Evolutionary conservation across 1,284 basidiomycete genomes (phyloP), one percentile per base, ranked within the genome.

Genomic region (Trametes polyzona): DNA sequence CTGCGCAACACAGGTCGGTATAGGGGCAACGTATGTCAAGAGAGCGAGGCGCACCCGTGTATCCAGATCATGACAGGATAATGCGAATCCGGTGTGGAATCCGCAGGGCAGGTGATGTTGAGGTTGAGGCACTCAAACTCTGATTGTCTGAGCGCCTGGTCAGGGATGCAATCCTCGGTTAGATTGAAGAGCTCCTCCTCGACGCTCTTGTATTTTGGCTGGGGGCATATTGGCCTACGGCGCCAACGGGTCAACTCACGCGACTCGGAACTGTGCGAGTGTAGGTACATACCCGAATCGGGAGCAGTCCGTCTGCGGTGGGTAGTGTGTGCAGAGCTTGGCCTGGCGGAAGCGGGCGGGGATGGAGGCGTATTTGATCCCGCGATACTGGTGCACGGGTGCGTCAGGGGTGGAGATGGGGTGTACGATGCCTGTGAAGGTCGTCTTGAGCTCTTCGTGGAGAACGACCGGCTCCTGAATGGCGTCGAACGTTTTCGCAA

Each of bases 1-100:
- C 88, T 90, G 63, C 29, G 49, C 48, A 50, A 55, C 33, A 49
- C 37, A 17, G 53, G 54, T 49, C 41, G 30, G 43, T 47, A 43
- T 62, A 56, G 46, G 19, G 33, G 55, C 24, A 52, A 52, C 54
- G 35, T 42, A 52, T 41, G 41, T 48, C 43, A 52, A 55, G 27
- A 43, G 39, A 33, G 29, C 41, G 50, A 46, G 49, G 51, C 56
- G 11, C 63, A 90, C 88, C 89, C 88, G 70, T 91, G 88, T 17
- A 91, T 76, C 88, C 88, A 91, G 39, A 90, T 69, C 88, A 91
- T 90, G 58, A 91, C 88, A 7, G 89, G 88, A 12, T 86, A 62
- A 36, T 74, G 76, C 29, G 86, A 84, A 39, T 74, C 72, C 4
- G 78, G 66, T 2, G 71, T 76, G 23, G 83, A 73, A 32, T 79